Evolutionary conservation across 148 eudicot species (phyloP).

Genomic region (Rhododendron ferrugineum): DNA sequence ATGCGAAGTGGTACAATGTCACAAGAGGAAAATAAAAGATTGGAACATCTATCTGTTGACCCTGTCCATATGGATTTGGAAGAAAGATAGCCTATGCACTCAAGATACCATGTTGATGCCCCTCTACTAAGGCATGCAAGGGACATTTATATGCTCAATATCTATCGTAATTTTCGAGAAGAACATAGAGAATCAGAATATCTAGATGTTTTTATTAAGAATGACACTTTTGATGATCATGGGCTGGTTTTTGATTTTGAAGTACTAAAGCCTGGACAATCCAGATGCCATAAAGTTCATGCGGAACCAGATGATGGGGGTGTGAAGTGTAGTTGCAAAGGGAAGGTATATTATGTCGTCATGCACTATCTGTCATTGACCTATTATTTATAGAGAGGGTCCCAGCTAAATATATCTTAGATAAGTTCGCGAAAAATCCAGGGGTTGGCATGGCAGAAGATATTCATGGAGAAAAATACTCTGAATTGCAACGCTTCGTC

Average conservation of each 20-base stretch:
- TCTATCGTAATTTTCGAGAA: neutral
- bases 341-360: neutral
- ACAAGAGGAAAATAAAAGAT: neutral
- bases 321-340: neutral
- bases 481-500: neutral
- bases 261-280: neutral
- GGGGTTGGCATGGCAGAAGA: neutral
- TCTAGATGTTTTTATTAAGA: neutral
- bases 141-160: neutral
- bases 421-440: neutral
- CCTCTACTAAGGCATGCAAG: slow-evolving; percentile 4
- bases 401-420: slow-evolving; percentile 1
- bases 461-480: neutral
- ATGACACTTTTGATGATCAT: neutral
- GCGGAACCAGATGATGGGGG: neutral
- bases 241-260: neutral
- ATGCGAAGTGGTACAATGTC: neutral
- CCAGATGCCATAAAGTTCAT: neutral
- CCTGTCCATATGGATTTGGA: neutral
- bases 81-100: neutral
- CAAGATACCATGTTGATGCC: neutral
- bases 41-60: neutral
- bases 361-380: neutral
- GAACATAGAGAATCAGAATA: neutral
- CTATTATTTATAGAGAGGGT: neutral